Evolutionary conservation across 176 grass and related monocot species (phyloP), one percentile per base, ranked within the genome.

Genomic region (Canna indica): DNA sequence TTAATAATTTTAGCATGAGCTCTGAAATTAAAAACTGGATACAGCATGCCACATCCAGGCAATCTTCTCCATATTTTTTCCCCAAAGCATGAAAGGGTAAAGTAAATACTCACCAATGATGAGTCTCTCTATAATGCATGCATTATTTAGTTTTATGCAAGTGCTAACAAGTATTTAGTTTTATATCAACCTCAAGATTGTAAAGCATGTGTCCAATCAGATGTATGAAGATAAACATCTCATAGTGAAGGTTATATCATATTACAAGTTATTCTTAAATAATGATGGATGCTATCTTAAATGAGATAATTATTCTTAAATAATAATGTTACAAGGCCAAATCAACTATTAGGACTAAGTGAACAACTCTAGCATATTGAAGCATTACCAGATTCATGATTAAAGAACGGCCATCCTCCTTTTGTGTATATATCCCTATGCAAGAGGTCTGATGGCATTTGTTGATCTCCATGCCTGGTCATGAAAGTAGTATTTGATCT

Each of bases 401-500:
- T 80, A 32, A 75, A 47, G 31, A 62, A 81, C 20, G 67, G 31
- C 66, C 73, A 83, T 4, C 87, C 86, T 18, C 79, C 75, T 69
- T 24, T 77, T 70, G 69, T 73, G 68, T 73, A 79, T 2, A 25
- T 53, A 76, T 76, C 75, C 64, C 61, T 74, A 57, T 68, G 59
- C 46, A 86, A 80, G 63, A 84, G 88, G 65, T 84, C 83, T 71
- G 83, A 87, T 68, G 79, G 75, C 79, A 79, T 81, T 57, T 86
- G 56, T 83, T 91, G 83, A 28, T 87, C 68, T 36, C 25, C 42
- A 64, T 59, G 72, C 74, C 77, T 71, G 46, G 76, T 79, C 24
- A 85, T 71, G 64, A 87, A 84, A 77, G 67, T 62, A 66, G 84
- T 81, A 76, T 31, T 82, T 77, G 81, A 67, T 79, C 47, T 63